Percentiles rank a stretch among this genome's conserved stretches.
Evolutionary conservation across 768 basidiomycete genomes (phyloP).

Genomic region (Boletus speciosus): DNA sequence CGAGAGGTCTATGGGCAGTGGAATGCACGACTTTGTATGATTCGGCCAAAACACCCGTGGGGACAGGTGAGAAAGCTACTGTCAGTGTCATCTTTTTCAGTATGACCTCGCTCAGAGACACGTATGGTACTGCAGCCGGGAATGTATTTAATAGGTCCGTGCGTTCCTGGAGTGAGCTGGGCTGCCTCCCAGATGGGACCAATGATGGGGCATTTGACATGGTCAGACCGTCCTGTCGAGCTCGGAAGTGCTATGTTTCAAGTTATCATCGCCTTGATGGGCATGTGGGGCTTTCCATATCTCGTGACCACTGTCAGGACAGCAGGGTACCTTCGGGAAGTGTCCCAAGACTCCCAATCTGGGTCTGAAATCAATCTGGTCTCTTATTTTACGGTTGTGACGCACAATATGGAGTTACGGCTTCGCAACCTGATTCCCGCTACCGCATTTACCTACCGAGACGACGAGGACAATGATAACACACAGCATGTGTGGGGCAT

Average conservation of each 20-base stretch:
- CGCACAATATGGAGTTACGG: too few relatives aligned
- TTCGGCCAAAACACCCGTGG: background rate
- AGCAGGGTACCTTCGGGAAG: background rate
- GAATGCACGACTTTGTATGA: background rate
- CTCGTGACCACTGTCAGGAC: background rate
- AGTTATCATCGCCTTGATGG: too few relatives aligned
- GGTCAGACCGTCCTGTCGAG: background rate
- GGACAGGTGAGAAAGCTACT: background rate
- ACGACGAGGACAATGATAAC: background rate
- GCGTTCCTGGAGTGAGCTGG: background rate
- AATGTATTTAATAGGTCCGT: background rate
- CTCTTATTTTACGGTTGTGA: too few relatives aligned
- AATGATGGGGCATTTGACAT: background rate
- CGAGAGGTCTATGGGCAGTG: background rate
- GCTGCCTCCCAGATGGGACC: background rate
- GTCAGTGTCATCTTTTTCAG: too few relatives aligned
- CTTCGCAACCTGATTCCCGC: background rate
- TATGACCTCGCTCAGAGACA: too few relatives aligned
- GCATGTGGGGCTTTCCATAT: background rate
- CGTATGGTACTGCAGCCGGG: background rate
- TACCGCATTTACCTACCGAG: background rate
- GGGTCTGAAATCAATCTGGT: background rate
- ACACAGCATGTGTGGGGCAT: too few relatives aligned
- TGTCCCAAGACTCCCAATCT: background rate
- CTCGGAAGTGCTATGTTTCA: conserved; percentile 1